Evolutionary conservation across 176 grass and related monocot species (phyloP).

Genomic region (Pharus latifolius): DNA sequence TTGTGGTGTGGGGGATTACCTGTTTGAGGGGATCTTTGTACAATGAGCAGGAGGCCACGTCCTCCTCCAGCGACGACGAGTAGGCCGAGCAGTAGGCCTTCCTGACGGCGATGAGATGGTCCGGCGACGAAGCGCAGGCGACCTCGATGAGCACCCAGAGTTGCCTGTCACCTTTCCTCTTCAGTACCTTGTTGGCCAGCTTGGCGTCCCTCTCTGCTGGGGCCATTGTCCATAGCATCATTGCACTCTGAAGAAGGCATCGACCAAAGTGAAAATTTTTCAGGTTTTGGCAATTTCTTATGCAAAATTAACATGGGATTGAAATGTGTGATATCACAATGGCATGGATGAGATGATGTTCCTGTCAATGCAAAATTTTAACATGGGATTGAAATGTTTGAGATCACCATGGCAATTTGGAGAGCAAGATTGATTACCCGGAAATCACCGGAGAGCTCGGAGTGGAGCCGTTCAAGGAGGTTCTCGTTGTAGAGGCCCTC

Average conservation of each 20-base stretch:
- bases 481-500: conserved; percentile 51
- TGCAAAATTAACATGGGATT: no score
- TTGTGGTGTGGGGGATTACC: conserved; percentile 3
- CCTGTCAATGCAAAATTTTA: no score
- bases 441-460: conserved; percentile 68
- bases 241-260: conserved; percentile 42
- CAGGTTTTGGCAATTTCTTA: neutral
- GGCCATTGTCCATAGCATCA: conserved; percentile 69
- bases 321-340: no score
- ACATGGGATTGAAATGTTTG: no score
- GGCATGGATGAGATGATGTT: no score
- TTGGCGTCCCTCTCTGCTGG: conserved; percentile 81
- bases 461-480: conserved; percentile 46
- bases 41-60: conserved; percentile 42
- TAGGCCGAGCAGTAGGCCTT: conserved; percentile 68
- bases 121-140: conserved; percentile 71
- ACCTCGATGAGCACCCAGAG: conserved; percentile 71
- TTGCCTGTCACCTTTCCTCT: conserved; percentile 30
- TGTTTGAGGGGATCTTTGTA: conserved; percentile 48
- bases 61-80: conserved; percentile 68
- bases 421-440: conserved; percentile 13
- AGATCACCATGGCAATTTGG: neutral
- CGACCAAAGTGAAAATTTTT: no score
- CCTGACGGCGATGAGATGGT: conserved; percentile 81
- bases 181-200: conserved; percentile 50